Evolutionary conservation across 108 stramenopile genomes (phyloP).

Genomic region (Nitzschia sp.): DNA sequence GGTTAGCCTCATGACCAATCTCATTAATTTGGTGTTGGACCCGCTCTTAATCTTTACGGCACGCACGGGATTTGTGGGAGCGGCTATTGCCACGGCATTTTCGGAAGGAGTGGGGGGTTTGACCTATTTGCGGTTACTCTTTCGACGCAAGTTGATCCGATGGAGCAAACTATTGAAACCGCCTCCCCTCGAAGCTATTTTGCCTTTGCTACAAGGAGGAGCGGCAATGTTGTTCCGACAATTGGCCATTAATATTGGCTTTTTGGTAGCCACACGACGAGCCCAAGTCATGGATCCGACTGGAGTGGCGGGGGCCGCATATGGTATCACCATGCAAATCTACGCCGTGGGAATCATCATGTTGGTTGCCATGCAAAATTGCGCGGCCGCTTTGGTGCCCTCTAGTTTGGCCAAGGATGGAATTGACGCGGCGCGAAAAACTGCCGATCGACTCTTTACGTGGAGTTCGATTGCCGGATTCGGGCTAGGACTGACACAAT

Average conservation of each 20-base stretch:
- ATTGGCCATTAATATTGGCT: constrained; percentile 66
- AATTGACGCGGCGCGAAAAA: constrained; percentile 52
- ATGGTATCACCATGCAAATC: constrained; percentile 84
- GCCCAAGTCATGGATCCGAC: constrained; percentile 77
- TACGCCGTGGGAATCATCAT: constrained; percentile 69
- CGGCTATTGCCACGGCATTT: constrained; percentile 71
- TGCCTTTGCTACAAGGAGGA: constrained; percentile 71
- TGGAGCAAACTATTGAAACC: constrained; percentile 50
- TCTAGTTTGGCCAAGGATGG: constrained; percentile 48
- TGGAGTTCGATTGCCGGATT: constrained; percentile 69
- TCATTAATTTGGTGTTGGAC: constrained; percentile 73
- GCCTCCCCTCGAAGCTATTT: constrained; percentile 46
- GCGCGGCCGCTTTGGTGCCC: constrained; percentile 74
- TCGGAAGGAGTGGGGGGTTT: constrained; percentile 60
- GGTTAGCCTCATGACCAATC: constrained; percentile 69
- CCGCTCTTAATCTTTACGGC: constrained; percentile 63
- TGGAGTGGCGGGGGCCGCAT: constrained; percentile 80
- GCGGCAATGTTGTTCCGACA: constrained; percentile 72
- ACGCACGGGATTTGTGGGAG: constrained; percentile 66
- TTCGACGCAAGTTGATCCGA: constrained; percentile 45
- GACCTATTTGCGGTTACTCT: constrained; percentile 61
- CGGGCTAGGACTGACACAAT: constrained; percentile 54
- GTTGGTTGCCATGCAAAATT: constrained; percentile 68
- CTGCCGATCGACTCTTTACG: constrained; percentile 72
- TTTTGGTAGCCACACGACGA: constrained; percentile 68